Percentiles rank a stretch among this genome's conserved stretches.
Evolutionary conservation across 306 rosid species (phyloP).

Genomic region (Datisca glomerata): DNA sequence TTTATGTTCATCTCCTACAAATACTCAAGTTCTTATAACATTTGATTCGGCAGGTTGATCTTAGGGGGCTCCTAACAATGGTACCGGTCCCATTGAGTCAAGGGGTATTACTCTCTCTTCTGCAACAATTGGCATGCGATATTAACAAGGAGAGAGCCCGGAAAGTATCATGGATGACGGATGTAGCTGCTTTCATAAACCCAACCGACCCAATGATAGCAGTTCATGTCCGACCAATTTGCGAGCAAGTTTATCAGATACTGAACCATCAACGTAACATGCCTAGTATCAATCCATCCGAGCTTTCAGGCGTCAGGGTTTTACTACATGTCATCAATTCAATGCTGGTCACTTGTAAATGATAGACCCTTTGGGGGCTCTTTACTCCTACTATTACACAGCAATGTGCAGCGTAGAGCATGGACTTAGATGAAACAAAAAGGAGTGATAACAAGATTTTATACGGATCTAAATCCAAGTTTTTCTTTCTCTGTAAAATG

Average conservation of each 20-base stretch:
- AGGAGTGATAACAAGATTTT: no score
- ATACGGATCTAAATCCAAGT: no score
- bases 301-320: slow-evolving; percentile 51
- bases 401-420: no score
- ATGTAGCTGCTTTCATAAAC: slow-evolving; percentile 55
- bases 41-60: slow-evolving; percentile 57
- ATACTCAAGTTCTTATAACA: background rate
- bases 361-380: slow-evolving; percentile 13
- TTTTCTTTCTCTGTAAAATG: no score
- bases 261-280: slow-evolving; percentile 77
- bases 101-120: slow-evolving; percentile 87
- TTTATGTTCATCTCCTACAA: no score
- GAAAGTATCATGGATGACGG: slow-evolving; percentile 81
- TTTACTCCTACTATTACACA: no score
- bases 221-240: slow-evolving; percentile 66
- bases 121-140: slow-evolving; percentile 92
- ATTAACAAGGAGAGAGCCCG: slow-evolving; percentile 48
- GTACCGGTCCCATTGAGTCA: slow-evolving; percentile 90
- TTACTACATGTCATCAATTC: slow-evolving; percentile 91
- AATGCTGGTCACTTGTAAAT: slow-evolving; percentile 79
- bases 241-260: slow-evolving; percentile 89
- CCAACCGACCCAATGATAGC: slow-evolving; percentile 58
- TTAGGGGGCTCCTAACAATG: slow-evolving; percentile 44
- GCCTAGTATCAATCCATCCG: slow-evolving; percentile 39
- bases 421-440: no score